Evolutionary conservation across 2,329 filamentous ascomycete genomes (phyloP).

Genomic region (Bimuria novae-zelandiae): DNA sequence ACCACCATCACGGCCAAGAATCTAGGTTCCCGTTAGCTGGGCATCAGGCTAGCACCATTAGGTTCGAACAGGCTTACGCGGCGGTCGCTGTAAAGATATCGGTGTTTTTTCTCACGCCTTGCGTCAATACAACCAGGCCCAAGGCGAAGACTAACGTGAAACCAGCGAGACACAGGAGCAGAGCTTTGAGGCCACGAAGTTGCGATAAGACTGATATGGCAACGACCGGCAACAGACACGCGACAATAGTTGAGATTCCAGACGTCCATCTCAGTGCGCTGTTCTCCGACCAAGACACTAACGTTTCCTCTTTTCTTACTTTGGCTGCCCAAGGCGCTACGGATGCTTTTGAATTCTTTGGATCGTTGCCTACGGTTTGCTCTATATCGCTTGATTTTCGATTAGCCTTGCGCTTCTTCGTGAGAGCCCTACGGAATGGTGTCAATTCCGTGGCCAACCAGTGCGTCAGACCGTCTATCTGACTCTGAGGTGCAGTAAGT

Average conservation of each 20-base stretch:
- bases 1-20: slow-evolving; percentile 18
- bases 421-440: not conserved
- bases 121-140: slow-evolving; percentile 12
- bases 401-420: not conserved
- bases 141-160: slow-evolving; percentile 15
- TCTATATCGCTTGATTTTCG: not conserved
- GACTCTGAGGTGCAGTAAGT: not conserved
- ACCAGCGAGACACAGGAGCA: slow-evolving; percentile 13
- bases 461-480: slow-evolving; percentile 13
- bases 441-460: slow-evolving; percentile 8
- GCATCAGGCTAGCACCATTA: not conserved
- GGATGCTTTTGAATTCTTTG: not conserved
- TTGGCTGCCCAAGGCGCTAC: not conserved
- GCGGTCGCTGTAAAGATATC: slow-evolving; percentile 18
- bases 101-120: slow-evolving; percentile 6
- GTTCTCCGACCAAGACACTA: slow-evolving; percentile 8
- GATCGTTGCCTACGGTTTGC: not conserved
- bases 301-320: not conserved
- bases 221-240: slow-evolving; percentile 16
- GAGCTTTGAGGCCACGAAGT: slow-evolving; percentile 8
- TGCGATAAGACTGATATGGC: slow-evolving; percentile 18
- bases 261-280: slow-evolving; percentile 10
- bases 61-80: slow-evolving; percentile 13
- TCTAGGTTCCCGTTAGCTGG: slow-evolving; percentile 4
- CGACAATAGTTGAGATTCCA: slow-evolving; percentile 13